Conservation (phyloP, 495 filamentous ascomycete genomes). For the Melanomma pulvis-pyrius region DNA sequence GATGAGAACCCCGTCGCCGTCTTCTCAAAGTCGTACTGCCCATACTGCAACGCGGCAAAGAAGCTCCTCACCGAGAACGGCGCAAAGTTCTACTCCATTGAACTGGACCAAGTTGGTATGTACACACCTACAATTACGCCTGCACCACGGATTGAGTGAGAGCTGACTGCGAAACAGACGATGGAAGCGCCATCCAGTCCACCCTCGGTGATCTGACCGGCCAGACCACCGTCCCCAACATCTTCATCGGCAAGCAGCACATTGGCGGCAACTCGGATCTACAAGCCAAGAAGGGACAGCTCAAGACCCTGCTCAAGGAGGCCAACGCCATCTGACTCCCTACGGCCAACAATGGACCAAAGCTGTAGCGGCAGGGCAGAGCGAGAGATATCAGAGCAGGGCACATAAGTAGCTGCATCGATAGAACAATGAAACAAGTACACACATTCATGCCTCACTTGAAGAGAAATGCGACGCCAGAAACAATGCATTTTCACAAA, state of each 20-base stretch:
- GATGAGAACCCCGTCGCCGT: conserved; percentile 91
- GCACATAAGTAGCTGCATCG: not conserved
- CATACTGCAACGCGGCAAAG: conserved; percentile 88
- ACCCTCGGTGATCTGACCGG: conserved; percentile 77
- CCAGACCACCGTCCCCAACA: conserved; percentile 91
- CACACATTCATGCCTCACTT: not conserved
- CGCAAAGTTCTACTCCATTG: conserved; percentile 74
- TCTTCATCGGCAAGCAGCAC: conserved; percentile 87
- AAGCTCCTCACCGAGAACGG: conserved; percentile 64
- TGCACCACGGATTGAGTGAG: too few species aligned
- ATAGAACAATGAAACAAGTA: not conserved
- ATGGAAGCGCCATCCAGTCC: conserved; percentile 80
- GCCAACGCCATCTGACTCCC: conserved; percentile 63
- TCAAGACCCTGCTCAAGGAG: conserved; percentile 62
- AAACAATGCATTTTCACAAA: conserved; percentile 17
- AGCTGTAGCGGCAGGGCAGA: not conserved
- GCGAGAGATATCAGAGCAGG: not conserved
- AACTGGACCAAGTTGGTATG: conserved; percentile 83
- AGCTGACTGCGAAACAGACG: conserved; percentile 52
- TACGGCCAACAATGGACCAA: not conserved
- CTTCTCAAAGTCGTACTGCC: conserved; percentile 96
- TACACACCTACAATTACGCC: conserved; percentile 17
- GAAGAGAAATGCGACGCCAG: conserved; percentile 3
- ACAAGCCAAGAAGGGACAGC: conserved; percentile 63
- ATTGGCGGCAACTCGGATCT: conserved; percentile 95